These are phyloP conservation scores for Colletotrichum kahawae DNA, from an alignment of 2,329 filamentous ascomycete species.

Conservation along the genomic window DNA sequence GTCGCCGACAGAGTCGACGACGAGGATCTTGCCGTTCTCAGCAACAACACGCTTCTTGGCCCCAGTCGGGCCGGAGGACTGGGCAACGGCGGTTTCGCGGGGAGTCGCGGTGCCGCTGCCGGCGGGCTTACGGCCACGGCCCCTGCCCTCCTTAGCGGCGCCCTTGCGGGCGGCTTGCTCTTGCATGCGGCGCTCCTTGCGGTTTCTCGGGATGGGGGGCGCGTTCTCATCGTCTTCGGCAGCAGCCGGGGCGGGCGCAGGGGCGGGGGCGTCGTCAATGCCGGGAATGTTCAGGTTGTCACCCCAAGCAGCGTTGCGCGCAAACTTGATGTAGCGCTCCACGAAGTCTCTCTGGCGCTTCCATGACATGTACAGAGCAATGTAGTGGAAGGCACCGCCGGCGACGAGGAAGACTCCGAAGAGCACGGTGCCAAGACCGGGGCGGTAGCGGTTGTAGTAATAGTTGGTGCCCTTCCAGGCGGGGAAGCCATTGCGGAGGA, in stretches of 20 bases:
- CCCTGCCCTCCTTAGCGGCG: conserved; percentile 44
- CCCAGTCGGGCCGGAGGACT: conserved; percentile 67
- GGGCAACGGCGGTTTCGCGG: conserved; percentile 55
- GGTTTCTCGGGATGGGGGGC: conserved; percentile 70
- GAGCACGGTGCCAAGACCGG: conserved; percentile 85
- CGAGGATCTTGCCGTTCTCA: conserved; percentile 92
- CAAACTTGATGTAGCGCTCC: conserved; percentile 88
- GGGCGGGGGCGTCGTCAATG: conserved; percentile 53
- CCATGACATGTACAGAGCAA: conserved; percentile 84
- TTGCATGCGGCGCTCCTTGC: conserved; percentile 86
- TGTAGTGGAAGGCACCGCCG: conserved; percentile 87
- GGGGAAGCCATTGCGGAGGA: conserved; percentile 90
- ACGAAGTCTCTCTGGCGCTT: conserved; percentile 91
- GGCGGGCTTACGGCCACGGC: conserved; percentile 36
- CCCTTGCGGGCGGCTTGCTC: conserved; percentile 82
- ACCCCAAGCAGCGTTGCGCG: conserved; percentile 88
- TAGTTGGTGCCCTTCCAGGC: conserved; percentile 97
- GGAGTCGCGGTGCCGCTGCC: conserved; percentile 31
- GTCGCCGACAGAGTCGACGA: conserved; percentile 90
- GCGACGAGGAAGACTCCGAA: conserved; percentile 80
- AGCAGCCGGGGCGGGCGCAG: conserved; percentile 48
- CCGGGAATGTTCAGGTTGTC: conserved; percentile 77
- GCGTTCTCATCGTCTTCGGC: conserved; percentile 51
- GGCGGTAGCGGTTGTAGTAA: conserved; percentile 94
- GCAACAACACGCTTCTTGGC: conserved; percentile 87